Evolutionary conservation across 371 early-diverging fungal genomes (phyloP), one percentile per base, ranked within the genome.

Genomic region (Mortierella sp.): DNA sequence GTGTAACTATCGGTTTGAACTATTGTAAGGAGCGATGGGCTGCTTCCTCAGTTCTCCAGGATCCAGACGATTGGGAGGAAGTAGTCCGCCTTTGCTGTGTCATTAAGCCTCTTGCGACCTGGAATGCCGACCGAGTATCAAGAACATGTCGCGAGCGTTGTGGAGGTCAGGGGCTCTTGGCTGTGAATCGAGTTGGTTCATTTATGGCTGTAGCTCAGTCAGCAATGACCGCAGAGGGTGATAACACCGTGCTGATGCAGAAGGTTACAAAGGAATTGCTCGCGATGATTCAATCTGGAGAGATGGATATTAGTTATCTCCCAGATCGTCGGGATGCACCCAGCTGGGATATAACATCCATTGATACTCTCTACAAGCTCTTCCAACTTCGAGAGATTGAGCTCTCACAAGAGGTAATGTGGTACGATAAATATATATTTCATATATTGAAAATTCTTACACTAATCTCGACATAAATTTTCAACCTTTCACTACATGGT

Each of bases 181-280:
- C 85, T 16, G 83, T 86, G 62, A 91, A 91, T 73, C 81, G 88
- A 49, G 84, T 92, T 61, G 89, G 88, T 8, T 68, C 83, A 20
- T 83, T 84, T 68, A 85, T 88, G 73, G 87, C 86, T 43, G 86
- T 86, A 58, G 76, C 86, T 5, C 88, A 87, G 64, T 85, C 86
- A 5, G 90, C 92, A 62, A 93, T 93, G 83, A 91, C 93, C 22
- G 92, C 93, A n/a, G 93, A 93, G 84, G 93, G 93, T n/a, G 93
- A 93, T 71, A 91, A 92, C 85, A 84, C 87, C 39, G 92, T 91
- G 18, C 73, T 92, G 73, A 90, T 90, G 90, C 92, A 91, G 68
- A 92, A 92, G 85, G 92, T 93, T 58, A 80, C 90, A 78, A 94
- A 93, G 83, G 94, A 93, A 75, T n/a, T n/a, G n/a, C n/a, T n/a